Base-by-base conservation (phyloP, 1,284 basidiomycete species). In the Rhodotorula sp. region DNA sequence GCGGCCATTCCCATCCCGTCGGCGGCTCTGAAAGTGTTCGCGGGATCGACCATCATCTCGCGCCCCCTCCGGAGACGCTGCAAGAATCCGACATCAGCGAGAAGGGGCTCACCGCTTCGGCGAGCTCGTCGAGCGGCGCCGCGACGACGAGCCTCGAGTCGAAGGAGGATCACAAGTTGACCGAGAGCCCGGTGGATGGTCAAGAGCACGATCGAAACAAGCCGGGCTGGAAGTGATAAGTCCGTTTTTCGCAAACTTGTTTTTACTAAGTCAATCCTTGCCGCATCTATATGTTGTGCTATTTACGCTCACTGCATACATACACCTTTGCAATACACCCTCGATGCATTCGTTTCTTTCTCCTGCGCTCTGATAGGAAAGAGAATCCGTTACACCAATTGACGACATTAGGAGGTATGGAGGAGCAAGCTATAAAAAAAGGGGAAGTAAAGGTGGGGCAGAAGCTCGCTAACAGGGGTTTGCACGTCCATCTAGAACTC, bases 181-280 rank as follows among this genome's bases (percentile, higher is more conserved):
- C 26, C 21, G 21, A 49, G 7, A 14, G 23, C 20, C 56, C 46
- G 7, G n/a, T 18, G 7, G 46, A 16, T 15, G 23, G 18, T 23
- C 49, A 51, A 23, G 47, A 54, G 46, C 29, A 31, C 21, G 64
- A 65, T 20, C 64, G 64, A 10, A 43, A 65, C 34, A 12, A 39
- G 56, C 23, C n/a, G 46, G 64, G 64, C 1, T 65, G 64, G 64
- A 47, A 48, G 43, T 65, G n/a, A 43, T 48, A 5, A 0, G 48
- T 16, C 21, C 21, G 48, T 18, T 43, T 43, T 43, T 8, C 10
- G 39, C 12, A 43, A 43, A 1, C 39, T 43, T 43, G 39, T 43
- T 12, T 43, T 43, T 8, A 43, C 39, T 43, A 43, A 43, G n/a
- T 21, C 21, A 26, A 20, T 52, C 7, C 15, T 16, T 15, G 48